Base-by-base conservation (phyloP, 495 filamentous ascomycete genomes). In the Platismatia glauca region DNA sequence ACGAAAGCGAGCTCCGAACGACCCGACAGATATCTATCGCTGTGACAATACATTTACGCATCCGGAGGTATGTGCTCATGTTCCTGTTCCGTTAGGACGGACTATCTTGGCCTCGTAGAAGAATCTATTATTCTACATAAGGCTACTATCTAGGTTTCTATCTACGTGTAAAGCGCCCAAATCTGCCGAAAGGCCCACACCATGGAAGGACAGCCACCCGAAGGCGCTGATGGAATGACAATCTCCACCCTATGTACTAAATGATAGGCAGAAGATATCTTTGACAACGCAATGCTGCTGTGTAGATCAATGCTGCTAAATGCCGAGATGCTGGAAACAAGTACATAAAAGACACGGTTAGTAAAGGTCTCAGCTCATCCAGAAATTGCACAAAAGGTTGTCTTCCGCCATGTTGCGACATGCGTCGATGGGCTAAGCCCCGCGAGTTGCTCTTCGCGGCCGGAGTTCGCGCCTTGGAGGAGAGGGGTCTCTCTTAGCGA, bases 81-180 rank as follows among this genome's bases (percentile, higher is more conserved):
- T 46, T 24, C 7, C 2, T 38, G 31, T 3, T 33, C 27, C 0
- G 5, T 33, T n/a, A n/a, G n/a, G n/a, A n/a, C n/a, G n/a, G n/a
- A n/a, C 43, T 12, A 15, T 7, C 7, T 50, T 52, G 29, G 29
- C 50, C 50, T 53, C 33, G 50, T 27, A 53, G 50, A 53, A 53
- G 1, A 20, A 33, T 53, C 50, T 53, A 53, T 53, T 53, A 29
- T 53, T 53, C 50, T 53, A 7, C 50, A 27, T n/a, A 9, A 53
- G 50, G 50, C 50, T 53, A 29, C 50, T 53, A 53, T 53, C 29
- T 53, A 53, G 27, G 27, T 53, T 53, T 33, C 50, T 53, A 53
- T 53, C 6, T 53, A 53, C 50, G 7, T 33, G 15, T 1, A 33
- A 53, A 53, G 8, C 29, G 29, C 16, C 29, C 50, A 53, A 53